Base-by-base conservation (phyloP, 2,329 filamentous ascomycete species). In the Scedosporium minutisporum region DNA sequence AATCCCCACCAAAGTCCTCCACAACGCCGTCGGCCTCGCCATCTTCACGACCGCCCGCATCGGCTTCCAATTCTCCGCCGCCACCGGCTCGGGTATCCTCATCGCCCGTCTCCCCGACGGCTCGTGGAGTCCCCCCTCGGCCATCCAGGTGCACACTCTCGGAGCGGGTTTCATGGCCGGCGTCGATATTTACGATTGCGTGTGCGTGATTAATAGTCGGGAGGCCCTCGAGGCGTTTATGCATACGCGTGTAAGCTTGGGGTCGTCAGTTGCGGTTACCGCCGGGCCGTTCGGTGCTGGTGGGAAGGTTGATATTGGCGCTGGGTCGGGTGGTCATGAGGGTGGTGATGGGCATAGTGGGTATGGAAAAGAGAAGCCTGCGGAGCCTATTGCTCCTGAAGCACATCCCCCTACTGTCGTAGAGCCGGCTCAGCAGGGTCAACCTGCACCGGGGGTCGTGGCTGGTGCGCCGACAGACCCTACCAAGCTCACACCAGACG, bases 161-260 rank as follows among this genome's bases (percentile, higher is more conserved):
- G 90, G 89, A 3, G 82, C 91, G 1, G 91, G 91, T 0, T 91
- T 96, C 71, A 81, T 93, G 64, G 84, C 90, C 1, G 91, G 91
- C 12, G 82, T 93, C 12, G 91, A 96, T 72, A 91, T 96, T 29
- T 96, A 95, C 76, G 91, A 96, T 72, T 95, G 90, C 68, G 90
- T 96, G 2, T 85, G 92, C 25, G 88, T 96, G 42, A 92, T 96
- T 73, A 96, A 96, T 75, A 89, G 84, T 3, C 80, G 83, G 51
- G 82, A 89, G 67, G 91, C 91, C 0, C 78, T 96, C 51, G 84
- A 88, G 16, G 88, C 89, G 0, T 96, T 96, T 73, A 89, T 87
- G 64, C 85, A 84, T 63, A 81, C 90, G 1, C 83, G 91, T 14
- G 86, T 90, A 66, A 93, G 89, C 1, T 75, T 96, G 0, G 91